Conservation (phyloP, 2,329 filamentous ascomycete genomes). For the Paramyrothecium roridum region DNA sequence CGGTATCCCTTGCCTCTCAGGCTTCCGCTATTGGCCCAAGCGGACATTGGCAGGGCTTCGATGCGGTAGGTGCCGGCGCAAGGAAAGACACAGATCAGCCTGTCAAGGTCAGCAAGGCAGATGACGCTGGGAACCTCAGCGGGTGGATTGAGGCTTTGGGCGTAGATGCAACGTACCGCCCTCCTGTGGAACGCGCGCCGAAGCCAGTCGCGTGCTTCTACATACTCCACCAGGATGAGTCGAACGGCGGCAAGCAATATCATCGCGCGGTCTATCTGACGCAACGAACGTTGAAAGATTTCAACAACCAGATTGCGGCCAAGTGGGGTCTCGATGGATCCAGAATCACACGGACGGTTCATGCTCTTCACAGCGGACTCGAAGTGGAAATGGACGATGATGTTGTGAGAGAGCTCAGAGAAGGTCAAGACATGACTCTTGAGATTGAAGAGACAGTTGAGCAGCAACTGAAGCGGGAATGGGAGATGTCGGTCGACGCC, state of each 20-base stretch:
- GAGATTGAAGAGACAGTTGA: slow-evolving; percentile 49
- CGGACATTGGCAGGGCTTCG: slow-evolving; percentile 55
- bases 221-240: slow-evolving; percentile 55
- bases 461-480: slow-evolving; percentile 47
- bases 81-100: slow-evolving; percentile 50
- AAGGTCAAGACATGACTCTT: slow-evolving; percentile 88
- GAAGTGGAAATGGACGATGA: slow-evolving; percentile 90
- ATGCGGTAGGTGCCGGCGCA: slow-evolving; percentile 47
- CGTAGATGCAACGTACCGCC: slow-evolving; percentile 81
- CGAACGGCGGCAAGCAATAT: slow-evolving; percentile 53
- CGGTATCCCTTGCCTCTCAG: slow-evolving; percentile 59
- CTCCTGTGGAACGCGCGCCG: slow-evolving; percentile 67
- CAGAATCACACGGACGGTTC: slow-evolving; percentile 68
- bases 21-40: slow-evolving; percentile 37
- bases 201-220: slow-evolving; percentile 89
- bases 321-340: slow-evolving; percentile 80
- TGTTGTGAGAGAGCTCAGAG: slow-evolving; percentile 75
- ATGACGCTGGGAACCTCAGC: slow-evolving; percentile 63
- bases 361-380: slow-evolving; percentile 69
- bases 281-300: slow-evolving; percentile 70
- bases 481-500: slow-evolving; percentile 59
- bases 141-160: slow-evolving; percentile 90
- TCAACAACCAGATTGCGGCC: slow-evolving; percentile 67
- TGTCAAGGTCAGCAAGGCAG: slow-evolving; percentile 48
- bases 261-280: slow-evolving; percentile 85